phyloP scores from a whole-genome alignment of 305 asterid genomes.

The Vinca major region DNA sequence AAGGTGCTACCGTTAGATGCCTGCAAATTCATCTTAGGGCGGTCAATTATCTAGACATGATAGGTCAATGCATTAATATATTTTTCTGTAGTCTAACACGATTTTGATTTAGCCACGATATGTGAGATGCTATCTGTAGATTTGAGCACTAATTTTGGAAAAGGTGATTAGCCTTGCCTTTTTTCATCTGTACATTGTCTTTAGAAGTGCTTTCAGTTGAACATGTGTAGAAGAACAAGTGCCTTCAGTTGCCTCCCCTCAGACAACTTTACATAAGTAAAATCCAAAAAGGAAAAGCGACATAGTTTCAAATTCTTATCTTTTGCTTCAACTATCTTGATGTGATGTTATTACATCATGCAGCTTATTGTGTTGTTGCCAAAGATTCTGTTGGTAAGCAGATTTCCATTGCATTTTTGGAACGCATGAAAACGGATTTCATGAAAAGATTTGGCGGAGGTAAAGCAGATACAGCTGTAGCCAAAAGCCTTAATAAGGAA shows the following conservation, averaged over 20 bases:
- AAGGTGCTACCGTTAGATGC: not conserved
- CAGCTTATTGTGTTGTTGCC: slow-evolving; percentile 86
- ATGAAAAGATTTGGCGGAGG: slow-evolving; percentile 87
- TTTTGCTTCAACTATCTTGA: slow-evolving; percentile 10
- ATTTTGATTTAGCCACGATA: not conserved
- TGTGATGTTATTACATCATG: slow-evolving; percentile 17
- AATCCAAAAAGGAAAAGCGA: not conserved
- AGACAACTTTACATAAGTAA: not conserved
- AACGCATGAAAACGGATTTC: slow-evolving; percentile 75
- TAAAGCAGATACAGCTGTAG: slow-evolving; percentile 76
- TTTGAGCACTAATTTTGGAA: too few species aligned
- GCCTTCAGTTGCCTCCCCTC: not conserved
- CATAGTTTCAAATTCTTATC: not conserved
- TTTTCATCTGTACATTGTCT: too few species aligned
- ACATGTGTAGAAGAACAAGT: too few species aligned
- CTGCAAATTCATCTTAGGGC: not conserved
- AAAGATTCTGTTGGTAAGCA: slow-evolving; percentile 84
- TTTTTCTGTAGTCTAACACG: not conserved
- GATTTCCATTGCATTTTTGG: slow-evolving; percentile 74
- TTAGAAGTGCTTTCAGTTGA: too few species aligned
- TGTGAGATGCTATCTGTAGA: too few species aligned
- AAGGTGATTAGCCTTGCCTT: too few species aligned
- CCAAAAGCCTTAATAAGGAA: slow-evolving; percentile 80
- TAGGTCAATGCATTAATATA: not conserved
- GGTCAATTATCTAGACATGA: not conserved